Evolutionary conservation across 2,329 filamentous ascomycete species (phyloP), one percentile per base, ranked within the genome.

Genomic region (Pestalotiopsis fici): DNA sequence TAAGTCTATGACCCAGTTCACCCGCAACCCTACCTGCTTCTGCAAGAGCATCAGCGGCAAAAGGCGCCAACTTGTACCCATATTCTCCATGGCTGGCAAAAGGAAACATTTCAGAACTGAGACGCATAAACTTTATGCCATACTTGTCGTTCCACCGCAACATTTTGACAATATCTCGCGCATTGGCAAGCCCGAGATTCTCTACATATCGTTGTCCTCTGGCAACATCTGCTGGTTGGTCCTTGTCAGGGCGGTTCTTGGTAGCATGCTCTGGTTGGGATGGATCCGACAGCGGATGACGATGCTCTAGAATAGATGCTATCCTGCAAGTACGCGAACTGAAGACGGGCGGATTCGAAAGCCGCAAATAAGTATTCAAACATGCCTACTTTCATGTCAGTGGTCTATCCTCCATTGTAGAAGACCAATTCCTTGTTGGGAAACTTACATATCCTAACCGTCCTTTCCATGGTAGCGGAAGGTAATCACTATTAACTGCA

Each of bases 81-180:
- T 97, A 91, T 69, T 93, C 91, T 27, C 88, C 86, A 74, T 98
- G 95, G 71, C 93, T 97, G 1, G 95, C 95, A 77, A 98, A 98
- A 0, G 95, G 95, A 71, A 98, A 98, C 93, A 98, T 98, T 73
- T 98, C 95, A 65, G 93, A 97, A 72, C 93, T 97, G 23, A 98
- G 83, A 1, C 95, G 89, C 88, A 98, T 89, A 78, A 98, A 98
- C 72, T 90, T 95, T 80, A 98, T 98, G 50, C 91, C 91, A 71
- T 95, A 98, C 72, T 89, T 92, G 71, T 97, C 91, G 75, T 98
- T 98, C 95, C 95, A 98, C 1, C 89, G 87, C 9, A 98, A 75
- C 88, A 98, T 93, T 78, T 97, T 97, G 67, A 87, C 81, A 37
- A 98, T 88, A 73, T 98, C 95, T 54, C 88, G 86, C 1, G 93